Evolutionary conservation across 1,284 basidiomycete species (phyloP).

Genomic region (Rhodotorula mucilaginosa): DNA sequence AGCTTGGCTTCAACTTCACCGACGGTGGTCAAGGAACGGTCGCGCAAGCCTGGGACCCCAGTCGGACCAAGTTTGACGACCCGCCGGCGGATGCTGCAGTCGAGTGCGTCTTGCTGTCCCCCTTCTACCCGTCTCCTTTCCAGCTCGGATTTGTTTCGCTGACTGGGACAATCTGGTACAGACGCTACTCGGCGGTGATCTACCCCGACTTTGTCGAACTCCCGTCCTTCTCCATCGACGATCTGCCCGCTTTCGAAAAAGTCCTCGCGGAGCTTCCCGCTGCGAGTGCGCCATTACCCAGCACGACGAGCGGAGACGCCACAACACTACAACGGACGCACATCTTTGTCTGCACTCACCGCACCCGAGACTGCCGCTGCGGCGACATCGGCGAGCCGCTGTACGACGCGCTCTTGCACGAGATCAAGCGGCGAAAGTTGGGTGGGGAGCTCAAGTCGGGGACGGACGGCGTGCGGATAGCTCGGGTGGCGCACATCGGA

Average conservation of each 20-base stretch:
- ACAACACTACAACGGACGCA: slow-evolving; percentile 25
- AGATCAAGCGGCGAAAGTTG: slow-evolving; percentile 41
- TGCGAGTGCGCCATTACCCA: neutral
- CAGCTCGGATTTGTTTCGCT: neutral
- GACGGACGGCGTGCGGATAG: slow-evolving; percentile 19
- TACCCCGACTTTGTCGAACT: slow-evolving; percentile 36
- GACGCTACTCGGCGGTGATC: slow-evolving; percentile 23
- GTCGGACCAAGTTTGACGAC: slow-evolving; percentile 17
- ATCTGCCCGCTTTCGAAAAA: slow-evolving; percentile 19
- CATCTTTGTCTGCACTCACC: slow-evolving; percentile 50
- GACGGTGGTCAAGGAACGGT: slow-evolving; percentile 6
- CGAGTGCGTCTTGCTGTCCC: slow-evolving; percentile 4
- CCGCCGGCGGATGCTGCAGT: slow-evolving; percentile 1
- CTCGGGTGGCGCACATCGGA: slow-evolving; percentile 36
- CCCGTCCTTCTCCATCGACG: slow-evolving; percentile 17
- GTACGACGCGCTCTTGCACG: slow-evolving; percentile 41
- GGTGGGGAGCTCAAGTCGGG: slow-evolving; percentile 25
- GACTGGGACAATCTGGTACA: neutral
- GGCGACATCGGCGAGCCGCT: slow-evolving; percentile 48
- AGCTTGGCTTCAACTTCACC: slow-evolving; percentile 17
- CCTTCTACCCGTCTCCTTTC: neutral
- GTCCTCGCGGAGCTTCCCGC: neutral
- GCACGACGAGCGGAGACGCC: neutral
- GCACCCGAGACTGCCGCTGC: slow-evolving; percentile 49
- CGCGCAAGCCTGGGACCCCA: slow-evolving; percentile 19